Conservation (phyloP, 192 early-diverging fungal species). For the Coemansia sp. region DNA sequence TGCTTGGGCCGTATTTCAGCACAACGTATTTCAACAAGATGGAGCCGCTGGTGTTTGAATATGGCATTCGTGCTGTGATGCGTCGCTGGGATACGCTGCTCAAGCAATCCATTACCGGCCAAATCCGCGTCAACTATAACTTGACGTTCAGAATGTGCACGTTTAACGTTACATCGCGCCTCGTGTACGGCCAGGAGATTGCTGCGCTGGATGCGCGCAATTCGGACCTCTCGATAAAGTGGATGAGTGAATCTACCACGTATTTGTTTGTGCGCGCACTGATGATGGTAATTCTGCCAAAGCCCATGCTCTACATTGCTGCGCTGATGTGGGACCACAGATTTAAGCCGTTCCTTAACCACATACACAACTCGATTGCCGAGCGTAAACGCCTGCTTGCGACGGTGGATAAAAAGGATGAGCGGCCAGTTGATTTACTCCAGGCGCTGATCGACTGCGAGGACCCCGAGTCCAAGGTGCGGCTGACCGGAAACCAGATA, state of each 20-base stretch:
- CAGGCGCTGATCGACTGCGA: constrained; percentile 37
- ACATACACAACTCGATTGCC: constrained; percentile 15
- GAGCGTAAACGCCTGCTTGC: constrained; percentile 18
- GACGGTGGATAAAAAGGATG: not conserved
- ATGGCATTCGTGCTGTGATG: constrained; percentile 6
- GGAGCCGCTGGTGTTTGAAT: constrained; percentile 24
- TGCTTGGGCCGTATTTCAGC: constrained; percentile 24
- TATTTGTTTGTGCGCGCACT: constrained; percentile 27
- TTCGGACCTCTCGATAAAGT: constrained; percentile 3
- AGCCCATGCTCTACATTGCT: constrained; percentile 10
- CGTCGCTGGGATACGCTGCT: constrained; percentile 7
- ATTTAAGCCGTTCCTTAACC: constrained; percentile 1
- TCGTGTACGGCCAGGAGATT: constrained; percentile 33
- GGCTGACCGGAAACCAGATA: constrained; percentile 14
- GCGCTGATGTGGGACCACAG: constrained; percentile 25
- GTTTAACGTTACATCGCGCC: constrained; percentile 17
- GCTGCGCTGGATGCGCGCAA: not conserved
- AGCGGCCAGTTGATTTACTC: constrained; percentile 16
- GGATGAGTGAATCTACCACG: constrained; percentile 15
- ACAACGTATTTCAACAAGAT: constrained; percentile 13
- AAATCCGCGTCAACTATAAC: constrained; percentile 14
- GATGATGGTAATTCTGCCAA: constrained; percentile 15
- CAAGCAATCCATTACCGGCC: not conserved
- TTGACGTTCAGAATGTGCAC: constrained; percentile 17
- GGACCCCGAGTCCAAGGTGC: constrained; percentile 13